A percentile compares a stretch with the other conserved stretches of the same genome.
Evolutionary conservation across 805 yeast genomes (phyloP).

Genomic region (Clavispora santaluciae): DNA sequence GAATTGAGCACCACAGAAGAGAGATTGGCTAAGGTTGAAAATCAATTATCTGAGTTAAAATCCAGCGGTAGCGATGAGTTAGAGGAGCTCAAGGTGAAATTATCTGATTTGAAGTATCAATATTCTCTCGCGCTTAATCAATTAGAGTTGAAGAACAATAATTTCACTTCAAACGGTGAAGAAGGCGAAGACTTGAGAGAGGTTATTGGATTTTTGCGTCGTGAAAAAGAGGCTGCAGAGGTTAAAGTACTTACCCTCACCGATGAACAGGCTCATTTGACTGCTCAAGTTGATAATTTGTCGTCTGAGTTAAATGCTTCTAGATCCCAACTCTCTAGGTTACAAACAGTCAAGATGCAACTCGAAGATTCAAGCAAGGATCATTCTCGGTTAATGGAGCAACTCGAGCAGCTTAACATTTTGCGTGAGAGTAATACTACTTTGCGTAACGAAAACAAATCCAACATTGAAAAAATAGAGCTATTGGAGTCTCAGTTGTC

Average conservation of each 20-base stretch:
- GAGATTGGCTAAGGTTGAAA: conserved; percentile 42
- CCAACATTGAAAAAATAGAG: conserved; percentile 17
- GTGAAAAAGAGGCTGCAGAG: conserved; percentile 69
- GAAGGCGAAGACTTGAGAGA: conserved; percentile 33
- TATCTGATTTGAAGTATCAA: conserved; percentile 60
- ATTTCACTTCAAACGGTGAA: conserved; percentile 8
- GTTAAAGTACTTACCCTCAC: conserved; percentile 38
- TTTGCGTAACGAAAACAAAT: conserved; percentile 47
- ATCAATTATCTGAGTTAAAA: conserved; percentile 18
- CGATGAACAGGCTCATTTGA: conserved; percentile 52
- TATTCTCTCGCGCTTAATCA: conserved; percentile 66
- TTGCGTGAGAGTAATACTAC: conserved; percentile 66
- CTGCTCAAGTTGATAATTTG: conserved; percentile 45
- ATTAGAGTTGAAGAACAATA: conserved; percentile 41
- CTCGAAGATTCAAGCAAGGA: conserved; percentile 32
- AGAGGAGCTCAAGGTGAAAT: conserved; percentile 37
- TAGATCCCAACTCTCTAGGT: conserved; percentile 41
- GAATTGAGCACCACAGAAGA: conserved; percentile 18
- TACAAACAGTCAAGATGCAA: conserved; percentile 15
- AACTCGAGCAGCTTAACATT: conserved; percentile 56
- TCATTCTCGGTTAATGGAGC: conserved; percentile 45
- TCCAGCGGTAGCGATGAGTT: conserved; percentile 29
- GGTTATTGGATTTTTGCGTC: conserved; percentile 58
- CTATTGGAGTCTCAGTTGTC: conserved; percentile 41
- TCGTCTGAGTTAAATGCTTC: conserved; percentile 49